Conservation (phyloP, 495 filamentous ascomycete species). For the Arthonia radiata region DNA sequence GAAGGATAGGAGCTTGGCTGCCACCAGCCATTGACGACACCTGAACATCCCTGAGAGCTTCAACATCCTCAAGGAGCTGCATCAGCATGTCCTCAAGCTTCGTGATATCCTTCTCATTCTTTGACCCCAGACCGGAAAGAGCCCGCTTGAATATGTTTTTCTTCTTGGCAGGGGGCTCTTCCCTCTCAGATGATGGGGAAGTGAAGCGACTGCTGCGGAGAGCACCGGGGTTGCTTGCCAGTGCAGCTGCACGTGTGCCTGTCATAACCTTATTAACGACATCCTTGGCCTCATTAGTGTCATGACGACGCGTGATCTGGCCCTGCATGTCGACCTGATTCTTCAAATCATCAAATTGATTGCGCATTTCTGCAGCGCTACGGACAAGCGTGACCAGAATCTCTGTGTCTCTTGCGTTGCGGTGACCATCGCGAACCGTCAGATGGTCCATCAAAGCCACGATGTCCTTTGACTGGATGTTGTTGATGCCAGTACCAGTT, state of each 20-base stretch:
- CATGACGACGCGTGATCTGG: constrained; percentile 54
- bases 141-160: constrained; percentile 79
- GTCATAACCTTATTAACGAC: constrained; percentile 57
- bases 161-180: constrained; percentile 56
- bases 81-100: constrained; percentile 93
- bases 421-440: constrained; percentile 88
- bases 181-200: constrained; percentile 28
- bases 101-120: constrained; percentile 63
- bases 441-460: constrained; percentile 96
- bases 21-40: constrained; percentile 5
- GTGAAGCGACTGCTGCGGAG: constrained; percentile 27
- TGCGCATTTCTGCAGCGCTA: constrained; percentile 91
- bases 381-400: constrained; percentile 85
- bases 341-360: constrained; percentile 91
- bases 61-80: constrained; percentile 74
- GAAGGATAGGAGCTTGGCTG: background rate
- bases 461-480: constrained; percentile 92
- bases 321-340: constrained; percentile 70
- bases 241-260: constrained; percentile 71
- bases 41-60: constrained; percentile 49
- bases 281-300: constrained; percentile 65
- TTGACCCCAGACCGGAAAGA: constrained; percentile 63
- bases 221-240: no score
- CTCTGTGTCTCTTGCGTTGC: constrained; percentile 89
- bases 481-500: constrained; percentile 60